These are phyloP conservation scores for Achaetomium macrosporum DNA, from an alignment of 2,329 filamentous ascomycete genomes.

Conservation along the genomic window DNA sequence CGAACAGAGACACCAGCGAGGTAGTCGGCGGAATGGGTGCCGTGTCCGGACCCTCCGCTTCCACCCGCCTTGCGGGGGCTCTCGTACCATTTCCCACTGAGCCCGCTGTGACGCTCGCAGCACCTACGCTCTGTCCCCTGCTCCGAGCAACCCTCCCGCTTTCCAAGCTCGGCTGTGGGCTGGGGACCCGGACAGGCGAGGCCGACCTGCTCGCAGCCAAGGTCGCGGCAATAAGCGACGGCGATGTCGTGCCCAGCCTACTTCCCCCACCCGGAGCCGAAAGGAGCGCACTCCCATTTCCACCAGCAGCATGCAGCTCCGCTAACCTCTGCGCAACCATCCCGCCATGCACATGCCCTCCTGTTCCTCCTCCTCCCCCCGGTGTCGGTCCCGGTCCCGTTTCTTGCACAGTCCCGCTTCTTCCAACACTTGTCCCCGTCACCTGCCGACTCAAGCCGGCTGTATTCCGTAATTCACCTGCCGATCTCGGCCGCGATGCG, in stretches of 20 bases:
- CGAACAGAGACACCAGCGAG: constrained; percentile 64
- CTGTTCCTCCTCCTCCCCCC: not conserved
- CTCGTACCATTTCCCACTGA: constrained; percentile 29
- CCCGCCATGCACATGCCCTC: constrained; percentile 16
- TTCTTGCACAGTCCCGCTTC: constrained; percentile 16
- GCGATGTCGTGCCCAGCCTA: constrained; percentile 23
- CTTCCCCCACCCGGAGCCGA: constrained; percentile 15
- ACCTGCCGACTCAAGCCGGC: constrained; percentile 6
- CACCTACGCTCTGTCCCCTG: constrained; percentile 13
- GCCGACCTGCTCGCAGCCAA: constrained; percentile 57
- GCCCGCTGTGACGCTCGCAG: constrained; percentile 25
- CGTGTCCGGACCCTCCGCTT: constrained; percentile 43
- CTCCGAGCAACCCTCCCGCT: not conserved
- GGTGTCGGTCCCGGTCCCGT: not conserved
- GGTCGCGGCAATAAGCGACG: constrained; percentile 51
- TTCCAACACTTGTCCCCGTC: constrained; percentile 19
- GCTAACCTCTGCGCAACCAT: constrained; percentile 25
- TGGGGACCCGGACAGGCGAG: constrained; percentile 44
- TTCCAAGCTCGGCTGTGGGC: constrained; percentile 13
- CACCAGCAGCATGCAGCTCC: constrained; percentile 15
- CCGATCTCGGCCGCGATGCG: constrained; percentile 23
- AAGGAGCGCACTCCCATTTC: constrained; percentile 6
- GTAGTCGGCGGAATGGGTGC: constrained; percentile 56
- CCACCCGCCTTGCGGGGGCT: not conserved
- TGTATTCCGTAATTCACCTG: not conserved